Conservation (phyloP, 1,139 yeast species). For the Sugiyamaella xylanicola region DNA sequence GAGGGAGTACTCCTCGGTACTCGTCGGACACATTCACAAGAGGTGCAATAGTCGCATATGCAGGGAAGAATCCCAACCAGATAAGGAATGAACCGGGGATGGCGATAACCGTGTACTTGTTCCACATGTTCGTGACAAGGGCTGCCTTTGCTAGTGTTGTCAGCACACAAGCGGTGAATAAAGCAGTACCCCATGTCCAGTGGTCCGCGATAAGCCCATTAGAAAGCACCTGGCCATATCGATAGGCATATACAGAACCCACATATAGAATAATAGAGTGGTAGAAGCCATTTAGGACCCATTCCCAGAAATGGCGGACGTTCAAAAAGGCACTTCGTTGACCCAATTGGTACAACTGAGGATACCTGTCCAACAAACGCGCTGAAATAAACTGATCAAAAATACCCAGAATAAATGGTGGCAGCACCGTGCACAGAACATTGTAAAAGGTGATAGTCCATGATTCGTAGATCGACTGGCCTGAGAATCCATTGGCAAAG, state of each 20-base stretch:
- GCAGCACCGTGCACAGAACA: constrained; percentile 91
- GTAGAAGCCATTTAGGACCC: constrained; percentile 94
- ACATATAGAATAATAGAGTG: constrained; percentile 87
- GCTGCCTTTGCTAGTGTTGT: constrained; percentile 97
- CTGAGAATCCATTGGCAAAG: constrained; percentile 87
- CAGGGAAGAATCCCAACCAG: constrained; percentile 87
- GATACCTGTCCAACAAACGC: constrained; percentile 83
- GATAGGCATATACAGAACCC: constrained; percentile 69
- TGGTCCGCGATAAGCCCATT: constrained; percentile 80
- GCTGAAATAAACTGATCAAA: constrained; percentile 97
- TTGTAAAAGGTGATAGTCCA: constrained; percentile 98
- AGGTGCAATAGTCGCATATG: constrained; percentile 86
- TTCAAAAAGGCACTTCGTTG: constrained; percentile 87
- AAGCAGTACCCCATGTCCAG: constrained; percentile 95
- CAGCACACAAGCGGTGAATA: constrained; percentile 82
- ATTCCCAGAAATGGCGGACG: constrained; percentile 92
- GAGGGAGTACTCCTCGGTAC: constrained; percentile 75
- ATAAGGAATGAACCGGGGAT: constrained; percentile 89
- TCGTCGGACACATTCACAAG: constrained; percentile 78
- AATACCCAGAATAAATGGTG: constrained; percentile 95
- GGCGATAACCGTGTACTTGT: constrained; percentile 85
- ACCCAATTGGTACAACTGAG: constrained; percentile 89
- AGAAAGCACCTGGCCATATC: constrained; percentile 64
- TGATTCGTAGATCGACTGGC: constrained; percentile 93
- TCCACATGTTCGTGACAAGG: constrained; percentile 89